phyloP scores from a whole-genome alignment of 495 filamentous ascomycete genomes.

The Cercophora sp. region DNA sequence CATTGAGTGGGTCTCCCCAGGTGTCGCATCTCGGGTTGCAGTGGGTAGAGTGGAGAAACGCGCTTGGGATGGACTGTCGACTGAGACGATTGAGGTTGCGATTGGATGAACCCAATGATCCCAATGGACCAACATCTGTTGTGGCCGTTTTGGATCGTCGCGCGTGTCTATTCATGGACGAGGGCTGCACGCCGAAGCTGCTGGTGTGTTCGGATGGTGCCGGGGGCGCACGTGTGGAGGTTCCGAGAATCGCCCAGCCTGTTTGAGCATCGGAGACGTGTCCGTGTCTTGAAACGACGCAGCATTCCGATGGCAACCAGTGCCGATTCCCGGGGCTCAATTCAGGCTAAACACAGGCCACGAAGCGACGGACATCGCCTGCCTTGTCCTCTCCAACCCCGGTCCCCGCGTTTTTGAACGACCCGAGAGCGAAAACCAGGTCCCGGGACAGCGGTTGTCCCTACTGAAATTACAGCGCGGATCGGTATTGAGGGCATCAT shows the following conservation, averaged over 20 bases:
- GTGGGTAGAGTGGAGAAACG: constrained; percentile 20
- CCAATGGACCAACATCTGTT: no score
- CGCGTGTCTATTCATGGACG: no score
- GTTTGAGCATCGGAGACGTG: constrained; percentile 16
- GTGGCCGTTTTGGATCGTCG: no score
- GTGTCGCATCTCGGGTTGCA: constrained; percentile 19
- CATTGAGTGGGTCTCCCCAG: constrained; percentile 15
- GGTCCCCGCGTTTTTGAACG: neutral
- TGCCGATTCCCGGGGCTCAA: constrained; percentile 8
- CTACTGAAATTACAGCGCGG: no score
- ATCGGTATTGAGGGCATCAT: no score
- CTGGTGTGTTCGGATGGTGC: no score
- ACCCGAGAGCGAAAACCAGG: neutral
- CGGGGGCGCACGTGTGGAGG: no score
- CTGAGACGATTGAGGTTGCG: constrained; percentile 10
- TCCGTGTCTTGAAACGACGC: constrained; percentile 19
- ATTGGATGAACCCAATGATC: no score
- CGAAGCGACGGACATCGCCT: neutral
- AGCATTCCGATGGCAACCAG: constrained; percentile 4
- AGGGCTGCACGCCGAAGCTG: no score
- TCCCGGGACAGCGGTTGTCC: no score
- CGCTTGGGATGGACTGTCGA: constrained; percentile 13
- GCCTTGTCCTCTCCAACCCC: neutral
- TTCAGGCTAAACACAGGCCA: constrained; percentile 17
- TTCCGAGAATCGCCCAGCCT: neutral